Percentiles rank a stretch among this genome's conserved stretches.
These are phyloP conservation scores for Globisporangium carolinianum DNA, from an alignment of 352 stramenopile genomes.

Conservation along the genomic window DNA sequence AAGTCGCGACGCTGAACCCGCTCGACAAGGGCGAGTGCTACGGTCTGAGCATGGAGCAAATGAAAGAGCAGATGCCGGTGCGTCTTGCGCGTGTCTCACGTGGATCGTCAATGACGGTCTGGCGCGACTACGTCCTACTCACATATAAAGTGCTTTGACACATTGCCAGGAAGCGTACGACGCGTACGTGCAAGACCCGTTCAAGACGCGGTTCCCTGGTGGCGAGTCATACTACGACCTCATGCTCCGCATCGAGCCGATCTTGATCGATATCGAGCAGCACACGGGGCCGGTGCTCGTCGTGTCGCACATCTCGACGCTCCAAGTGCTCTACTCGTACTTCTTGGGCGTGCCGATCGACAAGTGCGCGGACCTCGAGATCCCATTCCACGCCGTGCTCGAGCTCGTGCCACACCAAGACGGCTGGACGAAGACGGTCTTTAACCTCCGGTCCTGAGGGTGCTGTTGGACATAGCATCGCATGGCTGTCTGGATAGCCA, in stretches of 20 bases:
- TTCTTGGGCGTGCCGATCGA: constrained; percentile 78
- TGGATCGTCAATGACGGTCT: too few species aligned
- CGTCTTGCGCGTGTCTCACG: neutral
- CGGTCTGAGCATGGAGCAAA: constrained; percentile 77
- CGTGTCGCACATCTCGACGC: constrained; percentile 81
- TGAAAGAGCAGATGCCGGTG: constrained; percentile 66
- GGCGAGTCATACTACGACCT: constrained; percentile 93
- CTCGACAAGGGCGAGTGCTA: constrained; percentile 85
- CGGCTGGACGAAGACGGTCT: constrained; percentile 80
- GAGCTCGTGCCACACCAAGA: constrained; percentile 77
- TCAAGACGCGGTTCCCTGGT: constrained; percentile 78
- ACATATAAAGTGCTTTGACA: neutral
- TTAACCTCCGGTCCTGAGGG: constrained; percentile 54
- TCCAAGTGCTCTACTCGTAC: constrained; percentile 86
- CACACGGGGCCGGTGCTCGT: constrained; percentile 80
- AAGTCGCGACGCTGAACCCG: constrained; percentile 79
- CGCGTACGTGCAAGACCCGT: constrained; percentile 62
- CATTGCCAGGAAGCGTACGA: constrained; percentile 43
- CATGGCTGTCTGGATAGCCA: too few species aligned
- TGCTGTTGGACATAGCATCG: neutral
- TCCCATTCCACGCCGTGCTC: constrained; percentile 80
- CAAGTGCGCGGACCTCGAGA: constrained; percentile 68
- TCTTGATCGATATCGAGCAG: constrained; percentile 92
- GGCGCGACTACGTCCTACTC: neutral
- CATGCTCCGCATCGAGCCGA: constrained; percentile 87